Conservation (phyloP, 257 asterid species). For the Fraxinus pennsylvanica region DNA sequence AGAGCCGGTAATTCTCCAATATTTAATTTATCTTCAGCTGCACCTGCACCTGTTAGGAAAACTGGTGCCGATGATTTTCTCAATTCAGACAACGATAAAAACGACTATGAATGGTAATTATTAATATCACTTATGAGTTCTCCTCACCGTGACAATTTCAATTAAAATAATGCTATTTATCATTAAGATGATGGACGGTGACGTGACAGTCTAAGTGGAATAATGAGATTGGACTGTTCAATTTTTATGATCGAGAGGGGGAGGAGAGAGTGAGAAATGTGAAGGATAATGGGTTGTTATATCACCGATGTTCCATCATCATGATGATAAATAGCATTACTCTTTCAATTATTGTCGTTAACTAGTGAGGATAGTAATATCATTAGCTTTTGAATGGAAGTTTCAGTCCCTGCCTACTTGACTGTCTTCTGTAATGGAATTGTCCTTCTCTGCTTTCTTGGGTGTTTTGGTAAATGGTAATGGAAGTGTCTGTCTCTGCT, state of each 20-base stretch:
- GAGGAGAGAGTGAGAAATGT: too few species aligned
- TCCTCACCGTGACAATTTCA: background rate
- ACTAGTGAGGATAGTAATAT: background rate
- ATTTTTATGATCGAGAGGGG: too few species aligned
- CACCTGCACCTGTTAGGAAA: constrained; percentile 61
- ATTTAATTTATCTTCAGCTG: constrained; percentile 57
- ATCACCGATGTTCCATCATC: too few species aligned
- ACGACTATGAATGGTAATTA: constrained; percentile 93
- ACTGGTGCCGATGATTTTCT: constrained; percentile 90
- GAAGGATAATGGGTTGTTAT: too few species aligned
- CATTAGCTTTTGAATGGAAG: background rate
- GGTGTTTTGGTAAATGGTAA: background rate
- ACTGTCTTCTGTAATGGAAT: background rate
- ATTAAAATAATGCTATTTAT: too few species aligned
- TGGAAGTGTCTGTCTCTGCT: background rate
- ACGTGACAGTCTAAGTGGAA: too few species aligned
- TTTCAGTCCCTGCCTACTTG: background rate
- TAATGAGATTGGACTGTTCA: too few species aligned
- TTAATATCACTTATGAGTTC: constrained; percentile 11
- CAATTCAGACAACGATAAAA: constrained; percentile 91
- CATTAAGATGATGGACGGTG: too few species aligned
- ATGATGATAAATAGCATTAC: too few species aligned
- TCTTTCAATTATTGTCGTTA: constrained; percentile 4
- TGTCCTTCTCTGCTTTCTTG: background rate
- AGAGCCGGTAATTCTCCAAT: constrained; percentile 61